phyloP scores from a whole-genome alignment of 345 rosid genomes.

The Camelina neglecta region DNA sequence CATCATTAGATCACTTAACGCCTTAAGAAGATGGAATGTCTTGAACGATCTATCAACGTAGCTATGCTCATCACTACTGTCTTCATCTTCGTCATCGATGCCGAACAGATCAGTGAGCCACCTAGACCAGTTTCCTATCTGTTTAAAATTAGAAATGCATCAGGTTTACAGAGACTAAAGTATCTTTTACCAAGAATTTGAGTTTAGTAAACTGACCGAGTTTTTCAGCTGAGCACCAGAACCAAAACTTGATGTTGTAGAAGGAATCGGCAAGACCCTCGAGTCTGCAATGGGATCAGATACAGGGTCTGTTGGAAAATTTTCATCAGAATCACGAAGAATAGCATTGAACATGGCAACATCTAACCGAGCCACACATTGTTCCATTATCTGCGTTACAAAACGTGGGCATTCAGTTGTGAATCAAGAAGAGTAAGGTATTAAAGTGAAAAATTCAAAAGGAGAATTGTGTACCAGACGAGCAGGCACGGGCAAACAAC shows the following conservation, averaged over 20 bases:
- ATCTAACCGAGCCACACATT: conserved; percentile 90
- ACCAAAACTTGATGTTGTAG: conserved; percentile 79
- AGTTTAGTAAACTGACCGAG: conserved; percentile 51
- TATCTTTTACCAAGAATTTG: background rate
- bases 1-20: conserved; percentile 97
- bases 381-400: conserved; percentile 80
- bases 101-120: conserved; percentile 92
- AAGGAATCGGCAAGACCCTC: conserved; percentile 86
- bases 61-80: conserved; percentile 46
- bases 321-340: conserved; percentile 87
- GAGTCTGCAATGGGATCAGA: conserved; percentile 86
- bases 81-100: conserved; percentile 65
- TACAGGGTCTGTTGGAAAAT: conserved; percentile 89
- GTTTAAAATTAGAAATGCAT: conserved; percentile 38
- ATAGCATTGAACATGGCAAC: conserved; percentile 98
- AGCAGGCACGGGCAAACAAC: conserved; percentile 72
- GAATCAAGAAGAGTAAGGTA: conserved; percentile 16
- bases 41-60: conserved; percentile 61
- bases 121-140: conserved; percentile 98
- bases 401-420: background rate
- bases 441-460: background rate
- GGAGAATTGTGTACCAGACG: conserved; percentile 65
- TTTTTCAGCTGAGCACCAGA: conserved; percentile 91
- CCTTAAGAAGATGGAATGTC: conserved; percentile 82
- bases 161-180: conserved; percentile 19